A percentile compares a stretch with the other conserved stretches of the same genome.
Conservation (phyloP, 495 filamentous ascomycete genomes). For the Pyronema domesticum region DNA sequence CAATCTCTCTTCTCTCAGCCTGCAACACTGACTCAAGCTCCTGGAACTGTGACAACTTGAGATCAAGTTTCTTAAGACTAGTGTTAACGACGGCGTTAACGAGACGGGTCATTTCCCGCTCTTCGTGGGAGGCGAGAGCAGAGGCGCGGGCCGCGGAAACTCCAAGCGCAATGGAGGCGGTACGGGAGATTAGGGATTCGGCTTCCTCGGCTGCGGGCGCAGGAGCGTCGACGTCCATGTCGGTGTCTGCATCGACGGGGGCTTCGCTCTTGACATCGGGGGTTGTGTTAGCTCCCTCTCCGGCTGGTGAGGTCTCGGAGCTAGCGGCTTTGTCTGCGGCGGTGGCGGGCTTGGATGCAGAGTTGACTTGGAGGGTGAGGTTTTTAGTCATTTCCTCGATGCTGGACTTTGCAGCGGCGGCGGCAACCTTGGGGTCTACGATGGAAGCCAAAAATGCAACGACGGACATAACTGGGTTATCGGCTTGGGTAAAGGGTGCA, state of each 20-base stretch:
- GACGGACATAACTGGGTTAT: constrained; percentile 91
- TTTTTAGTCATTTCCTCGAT: constrained; percentile 67
- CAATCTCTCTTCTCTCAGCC: constrained; percentile 80
- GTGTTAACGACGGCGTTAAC: constrained; percentile 57
- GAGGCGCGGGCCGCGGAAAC: constrained; percentile 69
- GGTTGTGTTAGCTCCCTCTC: constrained; percentile 27
- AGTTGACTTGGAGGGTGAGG: constrained; percentile 45
- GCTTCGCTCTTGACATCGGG: constrained; percentile 39
- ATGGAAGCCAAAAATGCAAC: constrained; percentile 81
- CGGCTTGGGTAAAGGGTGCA: constrained; percentile 68
- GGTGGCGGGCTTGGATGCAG: constrained; percentile 32
- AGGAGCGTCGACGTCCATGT: constrained; percentile 51
- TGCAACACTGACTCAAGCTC: constrained; percentile 86
- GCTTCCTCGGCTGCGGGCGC: constrained; percentile 29
- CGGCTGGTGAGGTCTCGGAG: constrained; percentile 2
- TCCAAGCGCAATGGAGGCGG: constrained; percentile 66
- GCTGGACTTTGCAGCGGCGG: constrained; percentile 68
- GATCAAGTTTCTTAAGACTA: constrained; percentile 26
- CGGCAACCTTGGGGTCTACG: constrained; percentile 70
- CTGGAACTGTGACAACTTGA: constrained; percentile 64
- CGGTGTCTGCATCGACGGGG: constrained; percentile 26
- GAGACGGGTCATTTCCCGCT: constrained; percentile 85
- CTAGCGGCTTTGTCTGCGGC: constrained; percentile 13
- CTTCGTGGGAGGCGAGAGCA: constrained; percentile 81
- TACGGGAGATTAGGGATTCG: constrained; percentile 36